Conservation (phyloP, 768 basidiomycete species). For the Sistotremastrum niveocremeum region DNA sequence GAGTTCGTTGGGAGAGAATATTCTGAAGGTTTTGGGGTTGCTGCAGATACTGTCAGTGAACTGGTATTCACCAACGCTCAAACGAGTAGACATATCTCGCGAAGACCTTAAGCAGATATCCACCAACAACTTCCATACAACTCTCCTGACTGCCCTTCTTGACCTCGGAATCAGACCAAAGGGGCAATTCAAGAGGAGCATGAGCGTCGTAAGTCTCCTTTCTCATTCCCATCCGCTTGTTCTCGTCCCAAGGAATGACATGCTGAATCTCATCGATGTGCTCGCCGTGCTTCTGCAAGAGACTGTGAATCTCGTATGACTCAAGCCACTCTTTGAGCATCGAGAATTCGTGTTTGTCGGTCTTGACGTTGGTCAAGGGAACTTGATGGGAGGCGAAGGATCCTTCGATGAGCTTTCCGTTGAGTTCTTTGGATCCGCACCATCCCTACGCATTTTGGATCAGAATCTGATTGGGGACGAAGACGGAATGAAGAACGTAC, state of each 20-base stretch:
- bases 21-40: slow-evolving; percentile 69
- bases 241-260: slow-evolving; percentile 37
- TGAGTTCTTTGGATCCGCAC: slow-evolving; percentile 50
- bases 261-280: slow-evolving; percentile 42
- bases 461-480: too few species aligned
- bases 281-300: slow-evolving; percentile 44
- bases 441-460: too few species aligned
- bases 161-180: slow-evolving; percentile 45
- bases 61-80: neutral
- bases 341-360: slow-evolving; percentile 44
- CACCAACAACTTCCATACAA: slow-evolving; percentile 63
- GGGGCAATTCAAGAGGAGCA: slow-evolving; percentile 44
- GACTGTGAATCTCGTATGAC: slow-evolving; percentile 54
- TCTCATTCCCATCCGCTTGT: slow-evolving; percentile 55
- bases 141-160: slow-evolving; percentile 48
- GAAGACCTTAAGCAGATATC: slow-evolving; percentile 42
- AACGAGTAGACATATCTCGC: slow-evolving; percentile 25
- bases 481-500: too few species aligned
- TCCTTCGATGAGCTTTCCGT: slow-evolving; percentile 65
- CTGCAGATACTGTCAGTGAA: slow-evolving; percentile 17
- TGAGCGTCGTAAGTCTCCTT: slow-evolving; percentile 56
- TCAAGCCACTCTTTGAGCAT: slow-evolving; percentile 59
- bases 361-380: slow-evolving; percentile 63
- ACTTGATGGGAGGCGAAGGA: slow-evolving; percentile 85
- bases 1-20: slow-evolving; percentile 85